phyloP scores from a whole-genome alignment of 345 rosid genomes.

The Cochlearia excelsa region DNA sequence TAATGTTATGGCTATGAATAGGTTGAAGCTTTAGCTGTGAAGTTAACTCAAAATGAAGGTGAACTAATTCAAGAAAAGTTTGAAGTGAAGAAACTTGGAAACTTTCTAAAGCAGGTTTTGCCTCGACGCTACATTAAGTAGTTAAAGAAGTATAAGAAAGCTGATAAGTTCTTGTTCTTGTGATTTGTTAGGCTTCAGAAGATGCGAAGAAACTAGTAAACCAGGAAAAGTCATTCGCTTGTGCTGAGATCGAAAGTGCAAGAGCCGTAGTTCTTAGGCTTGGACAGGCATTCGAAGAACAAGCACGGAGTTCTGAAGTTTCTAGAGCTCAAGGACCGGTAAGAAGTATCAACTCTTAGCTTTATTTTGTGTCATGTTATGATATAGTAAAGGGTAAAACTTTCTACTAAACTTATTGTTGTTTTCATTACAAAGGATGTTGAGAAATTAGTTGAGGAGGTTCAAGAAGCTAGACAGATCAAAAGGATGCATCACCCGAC shows the following conservation, averaged over 20 bases:
- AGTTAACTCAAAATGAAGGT: slow-evolving; percentile 98
- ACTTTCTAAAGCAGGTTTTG: slow-evolving; percentile 84
- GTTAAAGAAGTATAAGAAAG: neutral
- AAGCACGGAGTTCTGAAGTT: slow-evolving; percentile 63
- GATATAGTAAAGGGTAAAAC: neutral
- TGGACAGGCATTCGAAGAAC: slow-evolving; percentile 92
- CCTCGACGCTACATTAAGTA: neutral
- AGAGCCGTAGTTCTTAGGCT: slow-evolving; percentile 87
- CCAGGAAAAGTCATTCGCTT: slow-evolving; percentile 96
- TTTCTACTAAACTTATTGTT: slow-evolving; percentile 4
- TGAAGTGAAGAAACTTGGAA: slow-evolving; percentile 92
- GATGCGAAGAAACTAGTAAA: slow-evolving; percentile 96
- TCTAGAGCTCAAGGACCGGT: slow-evolving; percentile 55
- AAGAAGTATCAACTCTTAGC: slow-evolving; percentile 14
- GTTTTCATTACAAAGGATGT: slow-evolving; percentile 50
- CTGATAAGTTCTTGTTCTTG: slow-evolving; percentile 1
- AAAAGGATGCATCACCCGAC: slow-evolving; percentile 88
- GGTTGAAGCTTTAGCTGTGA: slow-evolving; percentile 97
- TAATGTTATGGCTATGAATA: slow-evolving; percentile 24
- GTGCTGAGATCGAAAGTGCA: slow-evolving; percentile 99
- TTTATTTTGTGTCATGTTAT: neutral
- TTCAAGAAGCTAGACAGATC: slow-evolving; percentile 87
- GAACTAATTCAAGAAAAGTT: slow-evolving; percentile 96
- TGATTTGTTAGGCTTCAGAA: slow-evolving; percentile 71
- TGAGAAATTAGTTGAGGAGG: slow-evolving; percentile 70